phyloP scores from a whole-genome alignment of 2,329 filamentous ascomycete genomes.

The Colletotrichum paranaense region DNA sequence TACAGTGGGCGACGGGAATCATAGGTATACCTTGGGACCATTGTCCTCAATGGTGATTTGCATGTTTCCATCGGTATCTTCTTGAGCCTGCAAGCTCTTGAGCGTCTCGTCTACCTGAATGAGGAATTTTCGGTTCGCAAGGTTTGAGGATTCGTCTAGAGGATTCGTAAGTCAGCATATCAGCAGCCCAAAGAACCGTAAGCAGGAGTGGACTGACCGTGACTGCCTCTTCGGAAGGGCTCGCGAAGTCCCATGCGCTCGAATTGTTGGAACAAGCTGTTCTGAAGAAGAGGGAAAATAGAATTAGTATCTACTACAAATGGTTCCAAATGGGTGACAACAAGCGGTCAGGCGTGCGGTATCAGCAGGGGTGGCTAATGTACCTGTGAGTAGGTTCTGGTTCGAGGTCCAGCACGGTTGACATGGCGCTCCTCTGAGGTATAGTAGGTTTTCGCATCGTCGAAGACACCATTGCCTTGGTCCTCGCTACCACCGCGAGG shows the following conservation, averaged over 20 bases:
- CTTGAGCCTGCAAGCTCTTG: constrained; percentile 80
- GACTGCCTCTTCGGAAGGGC: constrained; percentile 69
- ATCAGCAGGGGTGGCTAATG: constrained; percentile 20
- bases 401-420: constrained; percentile 61
- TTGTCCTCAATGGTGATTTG: constrained; percentile 98
- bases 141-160: constrained; percentile 75
- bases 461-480: constrained; percentile 56
- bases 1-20: background rate
- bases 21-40: constrained; percentile 80
- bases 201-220: constrained; percentile 55
- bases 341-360: constrained; percentile 7
- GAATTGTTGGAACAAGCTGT: constrained; percentile 64
- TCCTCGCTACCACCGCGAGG: constrained; percentile 57
- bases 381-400: constrained; percentile 69
- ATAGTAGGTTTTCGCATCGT: constrained; percentile 71
- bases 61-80: constrained; percentile 94
- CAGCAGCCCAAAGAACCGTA: no score
- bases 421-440: constrained; percentile 65
- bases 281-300: constrained; percentile 49
- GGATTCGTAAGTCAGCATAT: constrained; percentile 1
- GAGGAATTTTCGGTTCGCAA: constrained; percentile 80
- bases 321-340: background rate
- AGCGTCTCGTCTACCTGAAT: constrained; percentile 89
- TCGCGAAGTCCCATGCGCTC: constrained; percentile 63
- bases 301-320: constrained; percentile 12